These are phyloP conservation scores for Xylaria sp. DNA, from an alignment of 2,329 filamentous ascomycete species.

Conservation along the genomic window DNA sequence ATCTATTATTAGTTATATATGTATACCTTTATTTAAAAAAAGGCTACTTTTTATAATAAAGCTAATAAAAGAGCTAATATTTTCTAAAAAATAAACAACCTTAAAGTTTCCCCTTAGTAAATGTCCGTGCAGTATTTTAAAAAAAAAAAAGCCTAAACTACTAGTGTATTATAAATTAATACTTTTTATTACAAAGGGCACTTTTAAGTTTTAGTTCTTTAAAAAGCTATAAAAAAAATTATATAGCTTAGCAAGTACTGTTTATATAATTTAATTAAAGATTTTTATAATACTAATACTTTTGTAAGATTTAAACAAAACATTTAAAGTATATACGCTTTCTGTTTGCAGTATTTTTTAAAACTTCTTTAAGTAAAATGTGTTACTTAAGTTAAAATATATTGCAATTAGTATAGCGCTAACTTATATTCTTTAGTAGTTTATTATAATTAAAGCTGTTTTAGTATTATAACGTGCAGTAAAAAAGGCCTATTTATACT, in stretches of 20 bases:
- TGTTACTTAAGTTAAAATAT: not conserved
- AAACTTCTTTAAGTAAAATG: not conserved
- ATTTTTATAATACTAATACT: not conserved
- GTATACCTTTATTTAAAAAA: too few relatives aligned
- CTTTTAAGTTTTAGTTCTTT: not conserved
- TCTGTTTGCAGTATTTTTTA: not conserved
- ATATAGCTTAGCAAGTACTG: not conserved
- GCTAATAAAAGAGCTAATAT: too few relatives aligned
- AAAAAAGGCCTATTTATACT: not conserved
- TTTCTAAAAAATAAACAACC: too few relatives aligned
- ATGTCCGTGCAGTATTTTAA: too few relatives aligned
- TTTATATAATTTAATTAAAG: slow-evolving; percentile 2
- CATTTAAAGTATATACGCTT: not conserved
- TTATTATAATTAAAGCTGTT: not conserved
- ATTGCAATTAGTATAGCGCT: not conserved
- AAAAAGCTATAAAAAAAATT: not conserved
- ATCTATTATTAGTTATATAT: too few relatives aligned
- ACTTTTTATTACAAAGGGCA: not conserved
- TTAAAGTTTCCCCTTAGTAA: too few relatives aligned
- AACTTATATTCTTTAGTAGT: not conserved
- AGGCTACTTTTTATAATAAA: too few relatives aligned
- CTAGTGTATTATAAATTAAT: not conserved
- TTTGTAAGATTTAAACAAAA: not conserved
- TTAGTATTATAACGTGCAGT: not conserved
- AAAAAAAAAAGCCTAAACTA: too few relatives aligned